A percentile compares a stretch with the other conserved stretches of the same genome.
Conservation (phyloP, 768 basidiomycete genomes). For the Lactarius vividus region DNA sequence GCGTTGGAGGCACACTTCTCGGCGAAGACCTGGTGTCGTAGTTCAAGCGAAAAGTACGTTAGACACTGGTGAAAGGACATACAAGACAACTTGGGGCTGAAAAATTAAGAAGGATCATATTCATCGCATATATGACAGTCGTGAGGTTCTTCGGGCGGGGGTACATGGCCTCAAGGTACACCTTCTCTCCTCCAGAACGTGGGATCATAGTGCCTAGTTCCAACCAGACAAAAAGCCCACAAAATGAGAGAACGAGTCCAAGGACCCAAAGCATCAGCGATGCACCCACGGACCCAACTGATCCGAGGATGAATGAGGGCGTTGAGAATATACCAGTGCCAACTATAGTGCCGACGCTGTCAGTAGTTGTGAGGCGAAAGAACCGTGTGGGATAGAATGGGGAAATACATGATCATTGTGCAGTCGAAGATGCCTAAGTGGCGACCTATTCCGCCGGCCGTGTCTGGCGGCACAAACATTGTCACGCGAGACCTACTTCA, state of each 20-base stretch:
- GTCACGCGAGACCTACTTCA: neutral
- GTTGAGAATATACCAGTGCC: constrained; percentile 68
- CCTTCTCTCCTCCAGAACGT: constrained; percentile 60
- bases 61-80: constrained; percentile 26
- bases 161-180: constrained; percentile 58
- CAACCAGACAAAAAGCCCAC: constrained; percentile 60
- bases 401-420: constrained; percentile 48
- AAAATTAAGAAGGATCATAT: constrained; percentile 46
- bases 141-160: constrained; percentile 45
- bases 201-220: constrained; percentile 65
- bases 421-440: constrained; percentile 57
- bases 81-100: constrained; percentile 50
- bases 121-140: constrained; percentile 48
- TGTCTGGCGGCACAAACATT: constrained; percentile 34
- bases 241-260: constrained; percentile 56
- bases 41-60: neutral
- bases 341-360: constrained; percentile 53
- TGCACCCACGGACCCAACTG: constrained; percentile 57
- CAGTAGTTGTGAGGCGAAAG: neutral
- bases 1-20: constrained; percentile 27
- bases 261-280: constrained; percentile 64
- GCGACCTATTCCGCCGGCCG: constrained; percentile 56
- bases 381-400: neutral
- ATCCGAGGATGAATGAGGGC: constrained; percentile 54
- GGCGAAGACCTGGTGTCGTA: constrained; percentile 33